These are phyloP conservation scores for Azolla pinnata DNA, from an alignment of 75 land plant genomes.

Conservation along the genomic window DNA sequence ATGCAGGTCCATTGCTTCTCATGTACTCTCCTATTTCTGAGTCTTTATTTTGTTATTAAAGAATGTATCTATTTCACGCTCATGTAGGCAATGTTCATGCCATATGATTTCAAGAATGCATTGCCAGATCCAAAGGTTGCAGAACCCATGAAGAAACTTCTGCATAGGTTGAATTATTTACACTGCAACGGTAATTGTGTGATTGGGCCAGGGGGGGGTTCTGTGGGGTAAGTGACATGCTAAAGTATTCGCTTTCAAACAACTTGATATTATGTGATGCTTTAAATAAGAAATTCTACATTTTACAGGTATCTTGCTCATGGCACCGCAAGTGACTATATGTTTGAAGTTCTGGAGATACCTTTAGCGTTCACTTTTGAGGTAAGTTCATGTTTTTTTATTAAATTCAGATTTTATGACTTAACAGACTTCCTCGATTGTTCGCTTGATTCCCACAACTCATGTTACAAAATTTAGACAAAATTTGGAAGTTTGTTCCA, in stretches of 20 bases:
- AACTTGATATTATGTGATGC: neutral
- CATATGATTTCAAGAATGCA: conserved; percentile 78
- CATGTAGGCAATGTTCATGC: conserved; percentile 88
- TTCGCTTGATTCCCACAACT: neutral
- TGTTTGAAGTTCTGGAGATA: conserved; percentile 66
- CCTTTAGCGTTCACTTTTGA: conserved; percentile 89
- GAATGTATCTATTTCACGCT: neutral
- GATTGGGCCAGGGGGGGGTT: conserved; percentile 96
- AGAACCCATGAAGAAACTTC: conserved; percentile 41
- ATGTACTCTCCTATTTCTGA: too few relatives aligned
- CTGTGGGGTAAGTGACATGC: conserved; percentile 67
- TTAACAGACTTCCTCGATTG: neutral
- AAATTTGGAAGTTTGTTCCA: too few relatives aligned
- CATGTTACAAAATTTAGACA: too few relatives aligned
- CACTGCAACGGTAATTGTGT: conserved; percentile 65
- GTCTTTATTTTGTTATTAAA: neutral
- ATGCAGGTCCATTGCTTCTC: conserved; percentile 92
- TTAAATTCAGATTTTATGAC: neutral
- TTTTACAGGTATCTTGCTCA: conserved; percentile 81
- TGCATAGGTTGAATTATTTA: conserved; percentile 51
- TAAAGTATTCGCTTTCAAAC: neutral
- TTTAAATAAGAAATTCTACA: neutral
- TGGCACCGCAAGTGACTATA: conserved; percentile 94
- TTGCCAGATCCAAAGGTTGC: conserved; percentile 52
- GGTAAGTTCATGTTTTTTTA: conserved; percentile 27